phyloP scores from a whole-genome alignment of 2,329 filamentous ascomycete genomes.

The Claviceps capensis region DNA sequence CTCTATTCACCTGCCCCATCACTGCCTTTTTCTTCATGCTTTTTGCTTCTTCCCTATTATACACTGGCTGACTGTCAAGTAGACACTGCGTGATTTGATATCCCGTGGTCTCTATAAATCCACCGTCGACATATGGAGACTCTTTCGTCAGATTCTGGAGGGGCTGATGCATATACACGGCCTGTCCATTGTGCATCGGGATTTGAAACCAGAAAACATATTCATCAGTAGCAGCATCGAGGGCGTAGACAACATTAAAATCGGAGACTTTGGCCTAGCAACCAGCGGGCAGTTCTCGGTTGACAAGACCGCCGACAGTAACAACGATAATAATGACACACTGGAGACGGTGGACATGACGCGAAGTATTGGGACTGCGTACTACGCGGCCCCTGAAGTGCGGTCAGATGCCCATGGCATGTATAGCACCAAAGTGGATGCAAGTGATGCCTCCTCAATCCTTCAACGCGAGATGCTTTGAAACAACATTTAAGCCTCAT shows the following conservation, averaged over 20 bases:
- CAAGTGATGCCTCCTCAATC: constrained; percentile 26
- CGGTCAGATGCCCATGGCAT: constrained; percentile 58
- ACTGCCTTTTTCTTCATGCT: not conserved
- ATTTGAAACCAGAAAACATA: constrained; percentile 93
- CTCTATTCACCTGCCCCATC: no score
- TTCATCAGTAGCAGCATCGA: constrained; percentile 65
- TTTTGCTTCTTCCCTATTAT: not conserved
- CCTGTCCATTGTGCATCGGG: constrained; percentile 84
- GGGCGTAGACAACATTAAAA: constrained; percentile 76
- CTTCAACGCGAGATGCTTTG: not conserved
- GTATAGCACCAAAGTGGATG: constrained; percentile 89
- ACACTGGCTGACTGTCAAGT: not conserved
- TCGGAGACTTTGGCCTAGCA: constrained; percentile 91
- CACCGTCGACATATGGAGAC: constrained; percentile 68
- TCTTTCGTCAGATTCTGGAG: constrained; percentile 84
- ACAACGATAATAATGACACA: not conserved
- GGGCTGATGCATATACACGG: constrained; percentile 82
- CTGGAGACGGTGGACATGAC: constrained; percentile 52
- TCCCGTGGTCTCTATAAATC: constrained; percentile 60
- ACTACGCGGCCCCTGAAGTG: constrained; percentile 89
- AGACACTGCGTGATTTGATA: constrained; percentile 80
- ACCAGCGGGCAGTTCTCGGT: constrained; percentile 69
- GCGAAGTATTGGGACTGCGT: constrained; percentile 59
- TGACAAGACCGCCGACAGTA: constrained; percentile 32
- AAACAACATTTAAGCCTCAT: no score